These are phyloP conservation scores for Gaeumannomyces sp. DNA, from an alignment of 2,329 filamentous ascomycete genomes.

Conservation along the genomic window DNA sequence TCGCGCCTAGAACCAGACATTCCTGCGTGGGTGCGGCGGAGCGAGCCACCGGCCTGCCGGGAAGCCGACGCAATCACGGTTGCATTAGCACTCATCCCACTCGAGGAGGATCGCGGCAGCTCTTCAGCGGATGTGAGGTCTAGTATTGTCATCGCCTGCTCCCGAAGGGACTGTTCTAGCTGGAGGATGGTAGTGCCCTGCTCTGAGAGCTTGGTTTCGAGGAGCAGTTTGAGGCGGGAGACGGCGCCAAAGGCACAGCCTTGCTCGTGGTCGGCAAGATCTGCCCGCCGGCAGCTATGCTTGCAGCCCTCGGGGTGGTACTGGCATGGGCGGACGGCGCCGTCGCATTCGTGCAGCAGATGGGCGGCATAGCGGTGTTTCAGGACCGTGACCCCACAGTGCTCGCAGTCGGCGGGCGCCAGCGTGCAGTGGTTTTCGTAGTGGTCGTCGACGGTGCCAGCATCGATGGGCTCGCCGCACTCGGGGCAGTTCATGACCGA, in stretches of 20 bases:
- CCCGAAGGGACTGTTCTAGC: background rate
- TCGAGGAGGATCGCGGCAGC: background rate
- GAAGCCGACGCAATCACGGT: background rate
- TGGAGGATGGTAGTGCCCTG: slow-evolving; percentile 14
- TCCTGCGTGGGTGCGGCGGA: background rate
- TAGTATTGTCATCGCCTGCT: background rate
- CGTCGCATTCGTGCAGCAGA: slow-evolving; percentile 36
- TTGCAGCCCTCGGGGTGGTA: slow-evolving; percentile 45
- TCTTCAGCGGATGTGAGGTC: background rate
- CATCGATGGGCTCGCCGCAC: slow-evolving; percentile 44
- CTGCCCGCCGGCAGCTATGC: slow-evolving; percentile 30
- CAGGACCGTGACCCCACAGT: slow-evolving; percentile 40
- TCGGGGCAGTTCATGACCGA: slow-evolving; percentile 44
- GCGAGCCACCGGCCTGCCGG: too few relatives aligned
- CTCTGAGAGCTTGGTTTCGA: slow-evolving; percentile 10
- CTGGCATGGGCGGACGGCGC: slow-evolving; percentile 35
- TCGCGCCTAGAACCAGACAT: background rate
- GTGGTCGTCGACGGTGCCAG: slow-evolving; percentile 40
- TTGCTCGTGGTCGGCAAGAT: slow-evolving; percentile 38
- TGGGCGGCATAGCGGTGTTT: slow-evolving; percentile 42
- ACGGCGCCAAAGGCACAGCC: slow-evolving; percentile 44
- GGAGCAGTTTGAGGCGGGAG: slow-evolving; percentile 12
- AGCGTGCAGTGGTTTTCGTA: slow-evolving; percentile 37
- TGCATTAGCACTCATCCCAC: too few relatives aligned
- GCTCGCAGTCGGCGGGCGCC: slow-evolving; percentile 41